A percentile compares a stretch with the other conserved stretches of the same genome.
phyloP scores from a whole-genome alignment of 2,329 filamentous ascomycete genomes.

The Plectosphaerella plurivora region DNA sequence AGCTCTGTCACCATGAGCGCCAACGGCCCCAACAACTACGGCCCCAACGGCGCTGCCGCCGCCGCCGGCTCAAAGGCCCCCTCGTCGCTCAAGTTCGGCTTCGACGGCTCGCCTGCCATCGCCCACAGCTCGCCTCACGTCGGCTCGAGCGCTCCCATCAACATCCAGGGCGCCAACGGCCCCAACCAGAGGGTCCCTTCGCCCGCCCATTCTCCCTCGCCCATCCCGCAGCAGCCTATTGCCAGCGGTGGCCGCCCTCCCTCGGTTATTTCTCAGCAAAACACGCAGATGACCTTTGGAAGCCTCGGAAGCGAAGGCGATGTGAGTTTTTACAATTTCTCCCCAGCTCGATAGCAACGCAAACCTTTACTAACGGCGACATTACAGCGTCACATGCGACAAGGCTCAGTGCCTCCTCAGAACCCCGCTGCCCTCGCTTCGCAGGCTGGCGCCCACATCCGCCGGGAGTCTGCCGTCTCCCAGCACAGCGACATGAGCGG shows the following conservation, averaged over 20 bases:
- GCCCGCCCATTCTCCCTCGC: slow-evolving; percentile 83
- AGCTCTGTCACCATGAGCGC: slow-evolving; percentile 88
- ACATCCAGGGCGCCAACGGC: slow-evolving; percentile 54
- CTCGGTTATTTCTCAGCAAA: slow-evolving; percentile 65
- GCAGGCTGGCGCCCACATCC: slow-evolving; percentile 68
- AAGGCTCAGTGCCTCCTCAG: slow-evolving; percentile 54
- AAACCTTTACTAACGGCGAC: slow-evolving; percentile 9
- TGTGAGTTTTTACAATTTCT: slow-evolving; percentile 49
- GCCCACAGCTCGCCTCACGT: slow-evolving; percentile 63
- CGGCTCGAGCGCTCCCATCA: slow-evolving; percentile 48
- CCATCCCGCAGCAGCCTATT: slow-evolving; percentile 85
- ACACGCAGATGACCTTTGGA: slow-evolving; percentile 71
- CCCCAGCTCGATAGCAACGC: not conserved
- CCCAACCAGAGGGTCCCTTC: slow-evolving; percentile 71
- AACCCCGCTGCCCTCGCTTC: slow-evolving; percentile 56
- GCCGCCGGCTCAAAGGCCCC: slow-evolving; percentile 52
- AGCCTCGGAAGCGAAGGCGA: slow-evolving; percentile 77
- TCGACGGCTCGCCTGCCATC: slow-evolving; percentile 63
- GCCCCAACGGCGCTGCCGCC: slow-evolving; percentile 66
- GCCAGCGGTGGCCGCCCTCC: slow-evolving; percentile 83
- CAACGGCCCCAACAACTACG: slow-evolving; percentile 70
- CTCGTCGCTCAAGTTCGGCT: slow-evolving; percentile 70
- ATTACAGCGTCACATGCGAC: slow-evolving; percentile 63
- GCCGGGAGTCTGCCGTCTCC: slow-evolving; percentile 62
- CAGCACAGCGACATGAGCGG: slow-evolving; percentile 59